Conservation (phyloP, 345 rosid genomes). For the Ceriops decandra region DNA sequence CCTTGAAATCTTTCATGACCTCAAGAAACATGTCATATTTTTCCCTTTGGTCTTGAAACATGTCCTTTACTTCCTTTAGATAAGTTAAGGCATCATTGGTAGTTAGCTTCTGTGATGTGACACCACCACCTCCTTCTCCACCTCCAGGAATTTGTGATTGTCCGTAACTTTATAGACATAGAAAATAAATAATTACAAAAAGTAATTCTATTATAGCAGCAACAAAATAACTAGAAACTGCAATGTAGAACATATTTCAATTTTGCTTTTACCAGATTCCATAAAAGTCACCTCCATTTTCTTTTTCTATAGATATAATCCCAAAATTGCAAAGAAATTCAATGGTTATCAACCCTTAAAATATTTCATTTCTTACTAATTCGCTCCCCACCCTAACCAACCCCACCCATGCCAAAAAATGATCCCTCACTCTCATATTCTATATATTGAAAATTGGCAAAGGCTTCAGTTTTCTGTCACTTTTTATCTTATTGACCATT, state of each 20-base stretch:
- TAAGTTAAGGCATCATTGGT: slow-evolving; percentile 78
- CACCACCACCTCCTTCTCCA: neutral
- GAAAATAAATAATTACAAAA: neutral
- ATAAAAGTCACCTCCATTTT: no score
- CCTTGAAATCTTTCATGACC: slow-evolving; percentile 98
- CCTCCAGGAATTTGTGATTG: slow-evolving; percentile 45
- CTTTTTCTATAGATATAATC: neutral
- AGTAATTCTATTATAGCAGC: neutral
- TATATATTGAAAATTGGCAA: no score
- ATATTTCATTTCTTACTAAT: neutral
- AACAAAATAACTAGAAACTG: neutral
- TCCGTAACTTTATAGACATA: slow-evolving; percentile 36
- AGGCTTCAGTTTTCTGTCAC: no score
- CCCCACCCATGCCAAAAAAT: no score
- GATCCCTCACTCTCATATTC: no score
- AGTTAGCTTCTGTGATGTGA: slow-evolving; percentile 58
- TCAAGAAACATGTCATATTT: slow-evolving; percentile 83
- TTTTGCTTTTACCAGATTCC: no score
- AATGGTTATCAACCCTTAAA: neutral
- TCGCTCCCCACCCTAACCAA: no score
- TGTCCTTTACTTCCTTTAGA: slow-evolving; percentile 85
- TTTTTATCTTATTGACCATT: no score
- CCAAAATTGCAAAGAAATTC: neutral
- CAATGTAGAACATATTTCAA: no score
- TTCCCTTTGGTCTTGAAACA: slow-evolving; percentile 88